phyloP scores from a whole-genome alignment of 1,284 basidiomycete species.

The Phellopilus nigrolimitatus region DNA sequence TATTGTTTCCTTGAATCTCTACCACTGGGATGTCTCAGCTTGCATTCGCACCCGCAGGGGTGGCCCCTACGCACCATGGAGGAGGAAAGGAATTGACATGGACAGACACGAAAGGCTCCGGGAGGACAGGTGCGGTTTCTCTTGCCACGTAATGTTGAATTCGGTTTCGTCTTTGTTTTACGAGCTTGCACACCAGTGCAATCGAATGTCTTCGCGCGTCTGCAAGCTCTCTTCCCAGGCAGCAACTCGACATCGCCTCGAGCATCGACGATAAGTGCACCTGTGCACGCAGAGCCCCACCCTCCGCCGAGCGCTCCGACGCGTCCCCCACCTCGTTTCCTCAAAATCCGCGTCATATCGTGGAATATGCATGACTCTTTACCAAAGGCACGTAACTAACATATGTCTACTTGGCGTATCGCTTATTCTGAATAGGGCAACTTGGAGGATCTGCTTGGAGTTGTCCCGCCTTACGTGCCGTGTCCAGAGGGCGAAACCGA shows the following conservation, averaged over 20 bases:
- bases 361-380: slow-evolving; percentile 81
- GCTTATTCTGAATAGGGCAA: slow-evolving; percentile 50
- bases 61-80: background rate
- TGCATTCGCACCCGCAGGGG: background rate
- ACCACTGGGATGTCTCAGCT: slow-evolving; percentile 1
- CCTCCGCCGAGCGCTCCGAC: slow-evolving; percentile 19
- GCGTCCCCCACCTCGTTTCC: slow-evolving; percentile 33
- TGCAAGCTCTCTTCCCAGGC: slow-evolving; percentile 11
- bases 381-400: slow-evolving; percentile 49
- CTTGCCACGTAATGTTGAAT: background rate
- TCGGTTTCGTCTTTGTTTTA: background rate
- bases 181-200: slow-evolving; percentile 3
- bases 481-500: slow-evolving; percentile 27
- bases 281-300: background rate
- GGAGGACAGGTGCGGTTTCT: background rate
- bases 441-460: slow-evolving; percentile 68
- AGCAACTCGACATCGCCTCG: slow-evolving; percentile 1
- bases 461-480: slow-evolving; percentile 48
- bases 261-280: background rate
- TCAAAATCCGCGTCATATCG: slow-evolving; percentile 48
- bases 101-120: background rate
- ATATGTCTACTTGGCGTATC: slow-evolving; percentile 13
- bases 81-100: background rate
- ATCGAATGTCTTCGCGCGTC: slow-evolving; percentile 6
- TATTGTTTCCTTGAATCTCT: background rate